phyloP scores from a whole-genome alignment of 352 stramenopile species.

The Phytophthora podocarpi region DNA sequence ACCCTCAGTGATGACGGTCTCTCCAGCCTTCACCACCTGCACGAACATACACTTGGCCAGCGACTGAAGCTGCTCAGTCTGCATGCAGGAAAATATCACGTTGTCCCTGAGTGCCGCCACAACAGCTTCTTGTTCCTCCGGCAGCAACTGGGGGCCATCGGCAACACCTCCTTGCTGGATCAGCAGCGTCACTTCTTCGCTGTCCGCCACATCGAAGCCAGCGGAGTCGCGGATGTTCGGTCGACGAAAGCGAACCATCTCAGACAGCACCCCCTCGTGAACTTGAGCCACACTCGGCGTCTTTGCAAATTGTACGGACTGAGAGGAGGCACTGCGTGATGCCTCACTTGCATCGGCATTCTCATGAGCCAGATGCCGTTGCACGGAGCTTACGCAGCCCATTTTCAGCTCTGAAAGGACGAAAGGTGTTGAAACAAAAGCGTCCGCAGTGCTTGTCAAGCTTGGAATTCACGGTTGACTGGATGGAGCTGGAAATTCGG shows the following conservation, averaged over 20 bases:
- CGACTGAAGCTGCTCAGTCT: conserved; percentile 70
- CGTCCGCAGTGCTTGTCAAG: no score
- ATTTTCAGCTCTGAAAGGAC: conserved; percentile 13
- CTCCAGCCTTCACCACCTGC: conserved; percentile 69
- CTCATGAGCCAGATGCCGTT: conserved; percentile 24
- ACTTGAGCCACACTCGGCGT: conserved; percentile 49
- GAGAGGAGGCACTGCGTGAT: conserved; percentile 9
- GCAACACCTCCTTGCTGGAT: conserved; percentile 31
- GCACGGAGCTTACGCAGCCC: conserved; percentile 43
- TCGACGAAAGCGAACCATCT: conserved; percentile 52
- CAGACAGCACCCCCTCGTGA: conserved; percentile 48
- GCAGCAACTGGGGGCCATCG: conserved; percentile 29
- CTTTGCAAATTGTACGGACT: conserved; percentile 21
- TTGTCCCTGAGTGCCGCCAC: conserved; percentile 74
- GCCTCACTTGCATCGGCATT: conserved; percentile 9
- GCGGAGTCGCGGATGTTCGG: conserved; percentile 45
- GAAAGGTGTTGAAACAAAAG: neutral
- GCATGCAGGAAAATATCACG: conserved; percentile 80
- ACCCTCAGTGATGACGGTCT: conserved; percentile 79
- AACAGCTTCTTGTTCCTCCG: conserved; percentile 44
- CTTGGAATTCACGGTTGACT: neutral
- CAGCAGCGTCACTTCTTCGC: conserved; percentile 38
- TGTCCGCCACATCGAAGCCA: conserved; percentile 33
- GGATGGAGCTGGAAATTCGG: conserved; percentile 20
- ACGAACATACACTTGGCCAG: conserved; percentile 79